A percentile compares a stretch with the other conserved stretches of the same genome.
Conservation (phyloP, 2,329 filamentous ascomycete species). For the Diaporthe citri region DNA sequence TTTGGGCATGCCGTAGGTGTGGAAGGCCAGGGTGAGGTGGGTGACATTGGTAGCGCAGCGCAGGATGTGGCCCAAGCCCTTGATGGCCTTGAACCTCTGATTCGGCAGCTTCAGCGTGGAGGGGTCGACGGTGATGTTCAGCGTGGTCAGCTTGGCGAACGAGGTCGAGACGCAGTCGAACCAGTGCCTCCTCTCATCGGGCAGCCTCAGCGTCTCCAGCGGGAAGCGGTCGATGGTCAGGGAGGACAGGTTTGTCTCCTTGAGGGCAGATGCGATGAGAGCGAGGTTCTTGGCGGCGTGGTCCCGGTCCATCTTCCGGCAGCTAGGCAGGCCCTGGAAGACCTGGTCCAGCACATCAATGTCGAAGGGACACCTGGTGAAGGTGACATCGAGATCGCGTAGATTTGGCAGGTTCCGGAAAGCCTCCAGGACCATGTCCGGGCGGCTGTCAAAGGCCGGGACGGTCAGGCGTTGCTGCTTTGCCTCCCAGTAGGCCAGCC, state of each 20-base stretch:
- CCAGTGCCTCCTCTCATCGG: constrained; percentile 55
- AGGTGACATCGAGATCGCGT: constrained; percentile 55
- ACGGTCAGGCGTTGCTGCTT: constrained; percentile 50
- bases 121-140: constrained; percentile 56
- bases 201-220: constrained; percentile 55
- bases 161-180: constrained; percentile 54
- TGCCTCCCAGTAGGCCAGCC: constrained; percentile 53
- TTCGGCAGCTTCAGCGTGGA: constrained; percentile 53
- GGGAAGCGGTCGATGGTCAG: constrained; percentile 59
- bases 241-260: constrained; percentile 52
- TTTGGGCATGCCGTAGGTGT: constrained; percentile 53
- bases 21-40: constrained; percentile 57
- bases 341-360: constrained; percentile 53
- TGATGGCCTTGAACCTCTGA: constrained; percentile 55
- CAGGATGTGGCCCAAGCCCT: constrained; percentile 58
- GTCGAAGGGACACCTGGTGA: constrained; percentile 55
- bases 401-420: constrained; percentile 56
- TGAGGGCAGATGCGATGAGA: constrained; percentile 54
- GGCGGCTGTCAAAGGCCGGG: constrained; percentile 52
- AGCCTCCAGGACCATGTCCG: constrained; percentile 53
- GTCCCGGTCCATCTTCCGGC: constrained; percentile 54
- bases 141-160: constrained; percentile 54
- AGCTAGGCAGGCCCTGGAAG: constrained; percentile 52
- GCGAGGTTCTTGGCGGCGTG: constrained; percentile 55
- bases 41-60: constrained; percentile 53